phyloP scores from a whole-genome alignment of 306 rosid species.

The Gillenia trifoliata region DNA sequence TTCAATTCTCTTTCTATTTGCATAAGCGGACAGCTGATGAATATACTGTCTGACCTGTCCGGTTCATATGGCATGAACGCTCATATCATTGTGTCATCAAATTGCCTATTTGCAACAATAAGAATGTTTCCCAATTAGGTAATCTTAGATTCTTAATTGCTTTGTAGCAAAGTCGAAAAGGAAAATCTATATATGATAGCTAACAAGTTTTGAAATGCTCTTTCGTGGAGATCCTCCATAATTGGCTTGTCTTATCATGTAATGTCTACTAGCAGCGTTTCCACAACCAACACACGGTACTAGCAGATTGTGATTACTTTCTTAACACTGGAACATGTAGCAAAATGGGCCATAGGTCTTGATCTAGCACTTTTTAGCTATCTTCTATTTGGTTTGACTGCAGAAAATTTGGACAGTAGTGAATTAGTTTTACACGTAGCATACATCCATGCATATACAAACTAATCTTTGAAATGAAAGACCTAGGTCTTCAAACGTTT shows the following conservation, averaged over 20 bases:
- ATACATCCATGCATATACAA: not conserved
- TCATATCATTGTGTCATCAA: not conserved
- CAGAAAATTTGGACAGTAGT: not conserved
- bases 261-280: not conserved
- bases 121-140: not conserved
- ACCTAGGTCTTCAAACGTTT: not conserved
- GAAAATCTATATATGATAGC: not conserved
- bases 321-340: not conserved
- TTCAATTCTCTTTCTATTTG: not conserved
- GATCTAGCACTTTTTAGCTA: not conserved
- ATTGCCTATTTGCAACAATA: not conserved
- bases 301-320: not conserved
- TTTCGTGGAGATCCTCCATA: not conserved
- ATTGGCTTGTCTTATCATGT: not conserved
- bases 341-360: not conserved
- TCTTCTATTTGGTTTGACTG: not conserved
- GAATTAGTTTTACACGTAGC: not conserved
- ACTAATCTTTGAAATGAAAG: constrained; percentile 2
- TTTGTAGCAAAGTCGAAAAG: not conserved
- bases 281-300: not conserved
- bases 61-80: constrained; percentile 7
- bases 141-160: not conserved
- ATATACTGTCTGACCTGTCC: constrained; percentile 9
- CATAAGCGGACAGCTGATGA: not conserved
- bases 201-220: not conserved